Percentiles rank a stretch among this genome's conserved stretches.
Conservation (phyloP, 1,139 yeast genomes). For the Yamadazyma pseudoaaseri region DNA sequence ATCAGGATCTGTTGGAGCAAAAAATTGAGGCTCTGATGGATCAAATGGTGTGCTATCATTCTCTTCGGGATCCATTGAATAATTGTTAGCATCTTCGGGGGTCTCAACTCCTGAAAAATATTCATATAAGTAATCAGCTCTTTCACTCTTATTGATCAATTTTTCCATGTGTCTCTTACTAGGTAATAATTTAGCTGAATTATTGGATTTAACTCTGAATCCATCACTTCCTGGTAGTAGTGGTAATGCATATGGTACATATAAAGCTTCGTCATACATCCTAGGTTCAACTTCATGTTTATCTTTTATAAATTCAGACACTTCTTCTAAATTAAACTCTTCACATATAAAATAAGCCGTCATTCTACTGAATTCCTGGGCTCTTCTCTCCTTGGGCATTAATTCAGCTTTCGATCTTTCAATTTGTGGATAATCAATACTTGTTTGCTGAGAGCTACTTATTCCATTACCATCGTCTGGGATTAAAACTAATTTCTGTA, state of each 20-base stretch:
- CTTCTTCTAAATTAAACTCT: constrained; percentile 64
- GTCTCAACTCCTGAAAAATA: constrained; percentile 83
- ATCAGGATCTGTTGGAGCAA: constrained; percentile 36
- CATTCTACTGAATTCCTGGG: constrained; percentile 72
- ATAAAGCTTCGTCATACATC: constrained; percentile 84
- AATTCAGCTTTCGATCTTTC: constrained; percentile 66
- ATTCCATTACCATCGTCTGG: constrained; percentile 55
- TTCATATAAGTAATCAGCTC: constrained; percentile 86
- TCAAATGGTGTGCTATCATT: constrained; percentile 42
- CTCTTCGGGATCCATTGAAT: constrained; percentile 51
- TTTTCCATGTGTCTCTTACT: constrained; percentile 71
- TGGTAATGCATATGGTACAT: constrained; percentile 88
- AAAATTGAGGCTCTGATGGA: constrained; percentile 51
- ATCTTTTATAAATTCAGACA: constrained; percentile 61
- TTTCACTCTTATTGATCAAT: constrained; percentile 76
- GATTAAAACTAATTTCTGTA: constrained; percentile 81
- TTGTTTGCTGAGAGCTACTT: constrained; percentile 15
- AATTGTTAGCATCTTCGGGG: constrained; percentile 61
- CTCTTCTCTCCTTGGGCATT: constrained; percentile 65
- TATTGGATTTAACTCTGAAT: constrained; percentile 76
- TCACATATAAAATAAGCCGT: constrained; percentile 91
- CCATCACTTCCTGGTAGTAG: constrained; percentile 86
- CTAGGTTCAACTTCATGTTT: constrained; percentile 85
- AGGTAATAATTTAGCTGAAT: constrained; percentile 60
- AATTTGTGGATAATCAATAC: constrained; percentile 31